Percentiles rank a stretch among this genome's conserved stretches.
phyloP scores from a whole-genome alignment of 257 asterid species.

The Nicotiana otophora region DNA sequence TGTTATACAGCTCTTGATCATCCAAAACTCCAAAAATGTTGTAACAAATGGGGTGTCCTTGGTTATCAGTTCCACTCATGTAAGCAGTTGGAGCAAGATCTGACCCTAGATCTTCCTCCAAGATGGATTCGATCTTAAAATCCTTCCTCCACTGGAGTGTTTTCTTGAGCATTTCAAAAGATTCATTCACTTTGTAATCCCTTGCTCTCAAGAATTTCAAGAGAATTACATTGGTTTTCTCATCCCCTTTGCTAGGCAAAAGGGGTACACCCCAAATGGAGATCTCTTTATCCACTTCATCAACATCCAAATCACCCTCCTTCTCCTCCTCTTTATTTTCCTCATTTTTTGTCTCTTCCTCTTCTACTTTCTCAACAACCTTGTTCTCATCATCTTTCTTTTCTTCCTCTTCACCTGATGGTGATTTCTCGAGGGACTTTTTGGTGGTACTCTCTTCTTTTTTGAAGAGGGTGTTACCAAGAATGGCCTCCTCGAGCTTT shows the following conservation, averaged over 20 bases:
- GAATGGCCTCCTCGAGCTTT: slow-evolving; percentile 62
- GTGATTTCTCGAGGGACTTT: not conserved
- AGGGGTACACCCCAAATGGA: slow-evolving; percentile 78
- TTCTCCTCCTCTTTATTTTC: slow-evolving; percentile 5
- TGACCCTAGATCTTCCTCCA: slow-evolving; percentile 48
- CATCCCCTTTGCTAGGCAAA: slow-evolving; percentile 50
- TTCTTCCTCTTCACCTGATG: slow-evolving; percentile 14
- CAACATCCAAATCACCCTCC: not conserved
- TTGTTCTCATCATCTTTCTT: slow-evolving; percentile 9
- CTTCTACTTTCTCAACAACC: slow-evolving; percentile 14
- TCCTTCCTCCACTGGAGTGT: slow-evolving; percentile 75
- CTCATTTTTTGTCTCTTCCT: slow-evolving; percentile 17
- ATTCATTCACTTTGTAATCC: slow-evolving; percentile 62
- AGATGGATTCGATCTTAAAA: slow-evolving; percentile 40
- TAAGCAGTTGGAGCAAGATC: slow-evolving; percentile 55
- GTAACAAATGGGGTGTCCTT: slow-evolving; percentile 77
- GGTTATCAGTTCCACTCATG: slow-evolving; percentile 53
- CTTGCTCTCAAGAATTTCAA: slow-evolving; percentile 71
- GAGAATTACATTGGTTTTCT: slow-evolving; percentile 52
- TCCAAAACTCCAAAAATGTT: slow-evolving; percentile 63
- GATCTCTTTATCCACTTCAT: slow-evolving; percentile 29
- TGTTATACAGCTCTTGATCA: slow-evolving; percentile 39
- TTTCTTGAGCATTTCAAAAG: slow-evolving; percentile 59
- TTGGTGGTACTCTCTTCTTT: slow-evolving; percentile 19
- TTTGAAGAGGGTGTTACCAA: slow-evolving; percentile 41